Percentiles rank a stretch among this genome's conserved stretches.
Conservation (phyloP, 1,284 basidiomycete species). For the Fomitopsis betulina region DNA sequence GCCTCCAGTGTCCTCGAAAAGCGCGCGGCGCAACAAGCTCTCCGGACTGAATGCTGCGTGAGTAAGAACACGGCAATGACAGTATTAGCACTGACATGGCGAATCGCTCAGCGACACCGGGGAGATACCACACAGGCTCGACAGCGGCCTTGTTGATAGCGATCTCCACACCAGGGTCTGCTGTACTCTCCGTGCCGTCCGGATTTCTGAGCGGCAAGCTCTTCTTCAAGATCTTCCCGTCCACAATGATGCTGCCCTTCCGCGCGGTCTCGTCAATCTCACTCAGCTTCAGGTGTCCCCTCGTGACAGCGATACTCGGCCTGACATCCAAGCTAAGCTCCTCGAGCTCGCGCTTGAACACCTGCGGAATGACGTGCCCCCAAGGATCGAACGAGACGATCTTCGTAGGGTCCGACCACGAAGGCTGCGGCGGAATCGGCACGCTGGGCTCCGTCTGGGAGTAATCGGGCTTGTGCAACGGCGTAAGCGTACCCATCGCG, state of each 20-base stretch:
- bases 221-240: constrained; percentile 80
- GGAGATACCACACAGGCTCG: constrained; percentile 93
- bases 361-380: constrained; percentile 85
- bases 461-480: constrained; percentile 85
- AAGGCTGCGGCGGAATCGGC: constrained; percentile 72
- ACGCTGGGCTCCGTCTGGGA: constrained; percentile 88
- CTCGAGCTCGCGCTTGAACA: constrained; percentile 69
- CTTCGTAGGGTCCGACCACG: constrained; percentile 80
- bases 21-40: constrained; percentile 75
- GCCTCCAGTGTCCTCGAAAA: constrained; percentile 95
- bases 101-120: constrained; percentile 88
- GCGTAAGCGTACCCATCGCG: constrained; percentile 85
- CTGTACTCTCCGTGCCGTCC: constrained; percentile 54
- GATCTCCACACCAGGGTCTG: constrained; percentile 83
- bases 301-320: constrained; percentile 91
- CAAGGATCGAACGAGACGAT: constrained; percentile 95
- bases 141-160: constrained; percentile 85
- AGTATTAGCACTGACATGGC: constrained; percentile 61
- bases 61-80: background rate
- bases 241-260: constrained; percentile 71
- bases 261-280: constrained; percentile 85
- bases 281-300: constrained; percentile 84
- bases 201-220: constrained; percentile 54
- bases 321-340: constrained; percentile 70
- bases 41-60: constrained; percentile 57